A percentile compares a stretch with the other conserved stretches of the same genome.
Conservation (phyloP, 2,329 filamentous ascomycete species). For the Fusarium piperis region DNA sequence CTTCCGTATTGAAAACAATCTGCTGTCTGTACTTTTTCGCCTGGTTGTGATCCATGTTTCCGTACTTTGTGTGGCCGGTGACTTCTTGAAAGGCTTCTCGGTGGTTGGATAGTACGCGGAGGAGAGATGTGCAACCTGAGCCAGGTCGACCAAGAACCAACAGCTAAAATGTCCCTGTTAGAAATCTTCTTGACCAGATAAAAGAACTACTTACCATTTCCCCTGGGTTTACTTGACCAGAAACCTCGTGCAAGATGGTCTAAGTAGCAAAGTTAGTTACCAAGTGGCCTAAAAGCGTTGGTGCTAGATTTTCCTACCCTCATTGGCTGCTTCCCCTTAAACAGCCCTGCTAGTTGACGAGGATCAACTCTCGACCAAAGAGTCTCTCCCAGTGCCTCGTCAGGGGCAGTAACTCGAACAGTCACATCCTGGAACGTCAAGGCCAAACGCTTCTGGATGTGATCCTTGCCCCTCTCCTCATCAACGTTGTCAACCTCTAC, state of each 20-base stretch:
- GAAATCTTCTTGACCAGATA: background rate
- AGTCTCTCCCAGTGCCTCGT: constrained; percentile 35
- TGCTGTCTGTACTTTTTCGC: constrained; percentile 42
- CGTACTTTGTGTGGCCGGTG: constrained; percentile 40
- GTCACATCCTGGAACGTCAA: constrained; percentile 35
- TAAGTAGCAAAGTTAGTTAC: background rate
- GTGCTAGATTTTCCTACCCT: background rate
- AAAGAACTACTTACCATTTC: constrained; percentile 49
- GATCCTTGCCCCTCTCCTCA: constrained; percentile 27
- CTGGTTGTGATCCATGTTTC: constrained; percentile 37
- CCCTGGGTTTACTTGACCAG: constrained; percentile 50
- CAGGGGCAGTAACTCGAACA: constrained; percentile 28
- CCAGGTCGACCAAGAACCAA: constrained; percentile 47
- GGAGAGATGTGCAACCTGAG: constrained; percentile 45
- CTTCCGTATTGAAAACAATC: constrained; percentile 48
- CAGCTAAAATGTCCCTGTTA: constrained; percentile 23
- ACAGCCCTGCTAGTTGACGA: constrained; percentile 17
- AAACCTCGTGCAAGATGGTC: background rate
- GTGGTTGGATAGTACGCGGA: constrained; percentile 45
- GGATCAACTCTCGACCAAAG: constrained; percentile 38
- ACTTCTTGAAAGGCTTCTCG: constrained; percentile 43
- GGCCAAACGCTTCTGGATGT: constrained; percentile 32
- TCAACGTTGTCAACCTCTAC: constrained; percentile 21
- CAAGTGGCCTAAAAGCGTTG: background rate
- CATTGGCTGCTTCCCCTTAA: background rate